Percentiles rank a stretch among this genome's conserved stretches.
Evolutionary conservation across 805 yeast species (phyloP).

Genomic region (Sugiyamaella lignohabitans): DNA sequence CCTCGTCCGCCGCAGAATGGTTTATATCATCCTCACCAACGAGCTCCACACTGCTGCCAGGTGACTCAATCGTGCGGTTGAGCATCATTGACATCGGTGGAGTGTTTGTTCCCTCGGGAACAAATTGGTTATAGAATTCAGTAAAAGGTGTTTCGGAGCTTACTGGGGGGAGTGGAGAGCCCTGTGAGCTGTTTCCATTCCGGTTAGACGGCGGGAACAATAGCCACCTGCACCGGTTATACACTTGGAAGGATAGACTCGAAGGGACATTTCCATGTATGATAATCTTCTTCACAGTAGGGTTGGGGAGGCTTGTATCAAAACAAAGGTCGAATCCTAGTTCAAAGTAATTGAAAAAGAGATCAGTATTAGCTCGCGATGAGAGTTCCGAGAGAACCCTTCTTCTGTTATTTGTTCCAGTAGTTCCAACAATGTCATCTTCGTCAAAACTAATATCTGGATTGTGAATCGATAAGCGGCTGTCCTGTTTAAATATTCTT

Average conservation of each 20-base stretch:
- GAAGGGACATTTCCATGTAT: slow-evolving; percentile 52
- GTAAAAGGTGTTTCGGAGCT: slow-evolving; percentile 11
- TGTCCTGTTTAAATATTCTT: slow-evolving; percentile 41
- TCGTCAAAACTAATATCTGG: slow-evolving; percentile 16
- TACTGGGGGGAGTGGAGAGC: too few relatives aligned
- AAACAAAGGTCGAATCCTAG: slow-evolving; percentile 52
- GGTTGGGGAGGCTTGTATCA: slow-evolving; percentile 30
- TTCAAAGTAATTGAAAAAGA: slow-evolving; percentile 42
- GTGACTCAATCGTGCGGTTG: slow-evolving; percentile 24
- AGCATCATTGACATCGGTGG: slow-evolving; percentile 20
- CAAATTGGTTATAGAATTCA: slow-evolving; percentile 2
- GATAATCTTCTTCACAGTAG: slow-evolving; percentile 42
- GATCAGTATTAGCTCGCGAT: slow-evolving; percentile 11
- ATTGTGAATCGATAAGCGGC: slow-evolving; percentile 39
- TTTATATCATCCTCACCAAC: slow-evolving; percentile 19
- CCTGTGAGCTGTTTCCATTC: too few relatives aligned
- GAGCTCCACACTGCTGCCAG: slow-evolving; percentile 26
- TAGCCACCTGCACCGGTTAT: slow-evolving; percentile 46
- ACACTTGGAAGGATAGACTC: slow-evolving; percentile 47
- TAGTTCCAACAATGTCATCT: background rate
- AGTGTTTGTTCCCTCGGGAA: background rate
- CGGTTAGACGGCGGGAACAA: slow-evolving; percentile 18
- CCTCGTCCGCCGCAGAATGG: slow-evolving; percentile 1
- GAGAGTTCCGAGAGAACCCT: slow-evolving; percentile 9
- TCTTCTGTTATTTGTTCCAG: background rate